A percentile compares a stretch with the other conserved stretches of the same genome.
Conservation (phyloP, 2,329 filamentous ascomycete species). For the Aspergillus fructus region DNA sequence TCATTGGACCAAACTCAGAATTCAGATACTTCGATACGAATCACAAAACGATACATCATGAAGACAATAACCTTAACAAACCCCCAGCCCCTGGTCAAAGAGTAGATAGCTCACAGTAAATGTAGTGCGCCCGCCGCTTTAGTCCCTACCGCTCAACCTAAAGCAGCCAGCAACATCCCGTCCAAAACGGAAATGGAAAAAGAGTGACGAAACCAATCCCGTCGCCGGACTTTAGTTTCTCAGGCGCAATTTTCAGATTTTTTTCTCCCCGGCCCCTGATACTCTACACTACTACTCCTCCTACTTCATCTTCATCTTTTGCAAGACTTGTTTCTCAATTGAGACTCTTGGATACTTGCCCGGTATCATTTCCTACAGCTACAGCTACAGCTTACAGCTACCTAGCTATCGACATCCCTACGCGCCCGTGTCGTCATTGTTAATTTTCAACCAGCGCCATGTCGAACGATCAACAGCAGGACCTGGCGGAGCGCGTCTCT, state of each 20-base stretch:
- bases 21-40: too few species aligned
- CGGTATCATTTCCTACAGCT: not conserved
- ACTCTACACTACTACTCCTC: not conserved
- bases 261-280: not conserved
- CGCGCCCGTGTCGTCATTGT: not conserved
- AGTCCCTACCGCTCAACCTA: not conserved
- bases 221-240: slow-evolving; percentile 2
- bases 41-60: too few species aligned
- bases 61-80: not conserved
- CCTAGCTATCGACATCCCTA: not conserved
- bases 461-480: slow-evolving; percentile 1
- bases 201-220: slow-evolving; percentile 1
- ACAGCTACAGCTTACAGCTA: not conserved
- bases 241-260: slow-evolving; percentile 5
- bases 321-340: not conserved
- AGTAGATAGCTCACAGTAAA: not conserved
- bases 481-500: slow-evolving; percentile 32
- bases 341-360: not conserved
- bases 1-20: too few species aligned
- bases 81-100: too few species aligned
- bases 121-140: not conserved
- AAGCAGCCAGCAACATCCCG: not conserved
- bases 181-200: not conserved
- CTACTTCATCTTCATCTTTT: not conserved
- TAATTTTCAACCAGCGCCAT: not conserved